Conservation (phyloP, 1,284 basidiomycete genomes). For the Trichosporon sp. region DNA sequence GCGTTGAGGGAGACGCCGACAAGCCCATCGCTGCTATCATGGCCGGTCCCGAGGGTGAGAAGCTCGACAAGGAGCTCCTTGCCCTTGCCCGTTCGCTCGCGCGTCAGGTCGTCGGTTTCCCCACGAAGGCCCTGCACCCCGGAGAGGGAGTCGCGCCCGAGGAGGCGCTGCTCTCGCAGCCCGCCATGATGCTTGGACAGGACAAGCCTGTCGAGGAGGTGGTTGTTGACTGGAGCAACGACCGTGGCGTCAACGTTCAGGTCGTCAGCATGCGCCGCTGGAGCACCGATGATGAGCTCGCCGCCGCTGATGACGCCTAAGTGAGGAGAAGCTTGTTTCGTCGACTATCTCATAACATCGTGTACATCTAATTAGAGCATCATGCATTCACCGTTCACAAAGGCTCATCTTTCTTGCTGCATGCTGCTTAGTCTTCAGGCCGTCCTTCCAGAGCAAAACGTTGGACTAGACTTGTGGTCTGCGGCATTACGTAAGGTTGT, state of each 20-base stretch:
- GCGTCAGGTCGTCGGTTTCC: conserved; percentile 80
- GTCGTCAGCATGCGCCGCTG: conserved; percentile 46
- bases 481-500: conserved; percentile 4
- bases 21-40: conserved; percentile 41
- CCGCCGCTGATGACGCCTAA: not conserved
- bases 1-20: conserved; percentile 50
- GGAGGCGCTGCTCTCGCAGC: conserved; percentile 68
- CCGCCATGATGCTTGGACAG: conserved; percentile 65
- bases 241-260: conserved; percentile 50
- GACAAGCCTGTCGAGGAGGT: conserved; percentile 61
- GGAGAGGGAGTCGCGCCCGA: conserved; percentile 48
- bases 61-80: conserved; percentile 56
- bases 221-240: conserved; percentile 63
- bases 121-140: conserved; percentile 60
- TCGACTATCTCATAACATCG: conserved; percentile 2
- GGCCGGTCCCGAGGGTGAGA: conserved; percentile 42
- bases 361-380: conserved; percentile 5
- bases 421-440: not conserved
- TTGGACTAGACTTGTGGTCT: too few species aligned
- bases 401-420: not conserved
- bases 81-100: conserved; percentile 72
- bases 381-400: conserved; percentile 3
- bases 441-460: too few species aligned
- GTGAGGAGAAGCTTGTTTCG: not conserved
- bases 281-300: conserved; percentile 35